Evolutionary conservation across 2,329 filamentous ascomycete genomes (phyloP).

Genomic region (Hawksworthiomyces lignivorus): DNA sequence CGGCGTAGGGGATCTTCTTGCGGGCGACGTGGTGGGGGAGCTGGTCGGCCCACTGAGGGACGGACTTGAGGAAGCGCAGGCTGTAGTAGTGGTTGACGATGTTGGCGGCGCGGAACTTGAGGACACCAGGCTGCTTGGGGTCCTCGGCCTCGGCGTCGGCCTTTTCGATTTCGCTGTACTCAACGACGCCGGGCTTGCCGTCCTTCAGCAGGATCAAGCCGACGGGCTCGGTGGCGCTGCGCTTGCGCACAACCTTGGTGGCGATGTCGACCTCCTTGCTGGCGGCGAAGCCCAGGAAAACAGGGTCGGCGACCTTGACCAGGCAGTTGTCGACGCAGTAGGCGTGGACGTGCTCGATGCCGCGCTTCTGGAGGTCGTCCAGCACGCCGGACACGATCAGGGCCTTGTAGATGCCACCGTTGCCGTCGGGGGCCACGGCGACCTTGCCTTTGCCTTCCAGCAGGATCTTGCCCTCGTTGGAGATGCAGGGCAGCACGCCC

Average conservation of each 20-base stretch:
- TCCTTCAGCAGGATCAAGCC: conserved; percentile 93
- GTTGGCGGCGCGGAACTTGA: conserved; percentile 96
- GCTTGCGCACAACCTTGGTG: conserved; percentile 99
- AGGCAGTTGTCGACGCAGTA: conserved; percentile 99
- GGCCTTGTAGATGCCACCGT: conserved; percentile 93
- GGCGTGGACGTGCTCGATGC: conserved; percentile 89
- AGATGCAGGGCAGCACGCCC: conserved; percentile 92
- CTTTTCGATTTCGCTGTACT: conserved; percentile 94
- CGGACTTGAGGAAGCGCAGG: conserved; percentile 82
- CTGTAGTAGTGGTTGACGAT: conserved; percentile 99
- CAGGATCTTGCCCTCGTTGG: conserved; percentile 94
- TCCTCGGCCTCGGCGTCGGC: conserved; percentile 87
- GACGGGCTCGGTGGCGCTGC: conserved; percentile 90
- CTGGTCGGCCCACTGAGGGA: conserved; percentile 76
- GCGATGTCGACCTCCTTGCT: conserved; percentile 87
- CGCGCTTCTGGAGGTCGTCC: conserved; percentile 79
- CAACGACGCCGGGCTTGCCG: conserved; percentile 91
- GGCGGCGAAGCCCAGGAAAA: conserved; percentile 90
- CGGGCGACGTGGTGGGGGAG: conserved; percentile 92
- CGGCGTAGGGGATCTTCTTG: conserved; percentile 93
- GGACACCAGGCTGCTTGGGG: conserved; percentile 66
- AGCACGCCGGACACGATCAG: conserved; percentile 74
- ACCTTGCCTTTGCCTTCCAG: conserved; percentile 85
- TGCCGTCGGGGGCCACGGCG: conserved; percentile 92
- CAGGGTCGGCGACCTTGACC: conserved; percentile 95